These are phyloP conservation scores for Mucor saturninus DNA, from an alignment of 371 early-diverging fungal species.

Conservation along the genomic window DNA sequence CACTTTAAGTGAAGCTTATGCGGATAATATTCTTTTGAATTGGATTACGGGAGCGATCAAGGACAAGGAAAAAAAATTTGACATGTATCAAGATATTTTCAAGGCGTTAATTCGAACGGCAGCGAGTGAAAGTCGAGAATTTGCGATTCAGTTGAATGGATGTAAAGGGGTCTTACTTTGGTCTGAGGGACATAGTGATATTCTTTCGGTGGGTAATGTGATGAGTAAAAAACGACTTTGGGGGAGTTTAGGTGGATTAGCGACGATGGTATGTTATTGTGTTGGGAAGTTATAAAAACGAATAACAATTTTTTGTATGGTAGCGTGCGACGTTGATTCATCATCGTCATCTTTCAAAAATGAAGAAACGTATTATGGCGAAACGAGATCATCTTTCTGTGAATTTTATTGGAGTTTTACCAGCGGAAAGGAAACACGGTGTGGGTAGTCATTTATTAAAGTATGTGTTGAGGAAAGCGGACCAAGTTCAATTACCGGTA, in stretches of 20 bases:
- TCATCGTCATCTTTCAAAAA: conserved; percentile 22
- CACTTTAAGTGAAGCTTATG: conserved; percentile 31
- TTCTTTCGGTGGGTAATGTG: conserved; percentile 21
- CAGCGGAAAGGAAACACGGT: conserved; percentile 24
- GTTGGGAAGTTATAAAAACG: background rate
- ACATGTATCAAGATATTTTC: conserved; percentile 27
- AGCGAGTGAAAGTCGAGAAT: conserved; percentile 31
- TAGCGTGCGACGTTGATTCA: conserved; percentile 26
- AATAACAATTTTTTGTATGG: background rate
- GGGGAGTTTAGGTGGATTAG: conserved; percentile 22
- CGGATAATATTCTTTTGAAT: conserved; percentile 17
- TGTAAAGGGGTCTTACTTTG: conserved; percentile 37
- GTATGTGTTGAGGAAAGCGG: conserved; percentile 31
- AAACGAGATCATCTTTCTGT: conserved; percentile 25
- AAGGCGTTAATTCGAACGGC: conserved; percentile 30
- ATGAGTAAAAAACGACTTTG: conserved; percentile 29
- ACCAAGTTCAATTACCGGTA: conserved; percentile 33
- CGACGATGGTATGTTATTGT: conserved; percentile 20
- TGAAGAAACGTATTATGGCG: conserved; percentile 24
- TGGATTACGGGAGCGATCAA: conserved; percentile 29
- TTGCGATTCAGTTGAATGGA: conserved; percentile 39
- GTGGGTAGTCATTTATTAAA: conserved; percentile 24
- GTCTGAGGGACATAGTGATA: conserved; percentile 30
- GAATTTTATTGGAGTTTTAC: conserved; percentile 38
- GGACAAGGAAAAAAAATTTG: conserved; percentile 17